phyloP scores from a whole-genome alignment of 768 basidiomycete species.

The Udeniomyces megalosporus region DNA sequence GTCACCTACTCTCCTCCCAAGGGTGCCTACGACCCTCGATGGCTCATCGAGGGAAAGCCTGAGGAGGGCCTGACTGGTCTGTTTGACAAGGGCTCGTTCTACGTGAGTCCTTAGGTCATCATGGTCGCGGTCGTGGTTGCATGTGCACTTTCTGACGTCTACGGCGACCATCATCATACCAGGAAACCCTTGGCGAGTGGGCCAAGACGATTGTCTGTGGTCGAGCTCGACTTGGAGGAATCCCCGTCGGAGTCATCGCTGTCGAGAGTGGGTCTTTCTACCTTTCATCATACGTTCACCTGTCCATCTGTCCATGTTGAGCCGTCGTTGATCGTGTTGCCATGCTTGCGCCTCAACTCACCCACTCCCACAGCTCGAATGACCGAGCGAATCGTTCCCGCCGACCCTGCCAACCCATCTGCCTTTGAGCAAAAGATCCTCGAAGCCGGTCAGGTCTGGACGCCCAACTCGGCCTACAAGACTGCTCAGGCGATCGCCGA shows the following conservation, averaged over 20 bases:
- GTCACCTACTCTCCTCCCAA: constrained; percentile 83
- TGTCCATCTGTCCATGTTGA: no score
- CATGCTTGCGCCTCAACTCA: no score
- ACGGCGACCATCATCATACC: constrained; percentile 23
- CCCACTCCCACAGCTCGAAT: constrained; percentile 72
- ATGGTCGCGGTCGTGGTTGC: no score
- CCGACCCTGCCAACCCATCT: constrained; percentile 90
- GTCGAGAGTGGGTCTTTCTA: constrained; percentile 48
- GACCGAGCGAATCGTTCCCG: constrained; percentile 88
- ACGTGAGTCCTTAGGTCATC: not conserved
- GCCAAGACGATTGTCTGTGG: constrained; percentile 97
- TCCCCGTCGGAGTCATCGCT: constrained; percentile 94
- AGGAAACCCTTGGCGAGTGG: constrained; percentile 97
- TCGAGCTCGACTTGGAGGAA: constrained; percentile 86
- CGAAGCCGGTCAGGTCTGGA: constrained; percentile 98
- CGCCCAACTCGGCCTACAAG: constrained; percentile 98
- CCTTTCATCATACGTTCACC: not conserved
- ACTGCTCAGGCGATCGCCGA: constrained; percentile 99
- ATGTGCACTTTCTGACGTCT: not conserved
- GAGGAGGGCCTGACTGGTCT: constrained; percentile 83
- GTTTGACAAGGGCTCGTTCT: constrained; percentile 91
- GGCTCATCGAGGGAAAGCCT: constrained; percentile 89
- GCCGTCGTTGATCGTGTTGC: no score
- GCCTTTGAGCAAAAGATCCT: constrained; percentile 96
- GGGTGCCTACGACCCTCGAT: constrained; percentile 87